phyloP scores from a whole-genome alignment of 495 filamentous ascomycete species.

The Neurospora sp. region DNA sequence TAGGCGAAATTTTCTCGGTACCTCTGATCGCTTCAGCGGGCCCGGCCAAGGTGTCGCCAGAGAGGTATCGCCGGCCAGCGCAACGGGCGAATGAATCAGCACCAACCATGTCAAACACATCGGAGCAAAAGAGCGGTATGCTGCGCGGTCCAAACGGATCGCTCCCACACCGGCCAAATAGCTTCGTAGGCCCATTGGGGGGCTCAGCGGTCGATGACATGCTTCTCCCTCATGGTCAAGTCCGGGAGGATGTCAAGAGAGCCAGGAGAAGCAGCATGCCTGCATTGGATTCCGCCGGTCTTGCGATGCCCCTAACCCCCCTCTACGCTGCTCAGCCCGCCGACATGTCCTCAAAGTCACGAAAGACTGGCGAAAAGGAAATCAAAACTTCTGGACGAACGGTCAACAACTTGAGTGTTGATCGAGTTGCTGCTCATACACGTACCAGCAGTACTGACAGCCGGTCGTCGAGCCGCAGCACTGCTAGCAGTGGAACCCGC shows the following conservation, averaged over 20 bases:
- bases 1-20: constrained; percentile 22
- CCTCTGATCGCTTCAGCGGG: constrained; percentile 26
- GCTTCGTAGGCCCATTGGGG: constrained; percentile 26
- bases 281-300: constrained; percentile 59
- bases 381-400: constrained; percentile 20
- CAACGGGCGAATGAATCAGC: constrained; percentile 32
- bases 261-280: constrained; percentile 78
- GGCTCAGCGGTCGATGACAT: constrained; percentile 43
- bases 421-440: constrained; percentile 16
- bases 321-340: constrained; percentile 28
- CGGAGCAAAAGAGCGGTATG: constrained; percentile 17
- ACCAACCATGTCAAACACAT: constrained; percentile 8
- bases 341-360: not conserved
- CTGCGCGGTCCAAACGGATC: constrained; percentile 19
- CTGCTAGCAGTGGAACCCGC: constrained; percentile 25
- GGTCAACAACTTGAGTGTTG: constrained; percentile 7
- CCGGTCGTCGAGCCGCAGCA: constrained; percentile 30
- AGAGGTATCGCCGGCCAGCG: constrained; percentile 44
- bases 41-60: constrained; percentile 36
- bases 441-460: constrained; percentile 36
- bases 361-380: constrained; percentile 29
- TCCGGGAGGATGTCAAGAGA: constrained; percentile 58
- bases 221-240: constrained; percentile 32
- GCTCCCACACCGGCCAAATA: constrained; percentile 34
- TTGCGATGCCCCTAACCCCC: constrained; percentile 31